Conservation (phyloP, 73 alveolate genomes). For the Stentor roeselii region DNA sequence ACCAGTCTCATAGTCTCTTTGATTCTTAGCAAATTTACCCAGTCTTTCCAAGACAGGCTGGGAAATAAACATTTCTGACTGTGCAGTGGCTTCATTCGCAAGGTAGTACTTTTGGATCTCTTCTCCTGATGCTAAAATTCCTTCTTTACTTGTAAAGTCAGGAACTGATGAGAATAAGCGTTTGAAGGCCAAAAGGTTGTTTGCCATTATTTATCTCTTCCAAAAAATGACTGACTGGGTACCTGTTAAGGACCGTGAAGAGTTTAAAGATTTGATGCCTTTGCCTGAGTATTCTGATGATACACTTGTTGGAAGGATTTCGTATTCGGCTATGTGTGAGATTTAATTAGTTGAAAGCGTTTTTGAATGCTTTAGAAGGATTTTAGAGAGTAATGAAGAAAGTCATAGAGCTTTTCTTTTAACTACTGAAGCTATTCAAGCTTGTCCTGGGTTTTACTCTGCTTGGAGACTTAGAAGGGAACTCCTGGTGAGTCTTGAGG, state of each 20-base stretch:
- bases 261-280: neutral
- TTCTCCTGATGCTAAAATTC: neutral
- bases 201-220: neutral
- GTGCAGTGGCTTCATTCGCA: neutral
- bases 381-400: conserved; percentile 43
- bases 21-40: neutral
- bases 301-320: neutral
- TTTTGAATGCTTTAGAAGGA: conserved; percentile 29
- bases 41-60: neutral
- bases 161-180: neutral
- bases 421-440: conserved; percentile 51
- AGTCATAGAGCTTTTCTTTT: conserved; percentile 59
- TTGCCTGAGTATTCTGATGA: neutral
- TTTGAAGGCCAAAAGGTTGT: neutral
- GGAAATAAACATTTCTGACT: neutral
- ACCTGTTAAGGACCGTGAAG: neutral
- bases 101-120: neutral
- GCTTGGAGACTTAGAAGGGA: conserved; percentile 76
- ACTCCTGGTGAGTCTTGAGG: conserved; percentile 58
- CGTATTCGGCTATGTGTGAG: neutral
- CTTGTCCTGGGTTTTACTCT: conserved; percentile 60
- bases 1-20: neutral
- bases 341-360: neutral
- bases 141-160: neutral
- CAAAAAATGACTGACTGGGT: neutral